Base-by-base conservation (phyloP, 208 protist genomes). In the Polymyxa betae region DNA sequence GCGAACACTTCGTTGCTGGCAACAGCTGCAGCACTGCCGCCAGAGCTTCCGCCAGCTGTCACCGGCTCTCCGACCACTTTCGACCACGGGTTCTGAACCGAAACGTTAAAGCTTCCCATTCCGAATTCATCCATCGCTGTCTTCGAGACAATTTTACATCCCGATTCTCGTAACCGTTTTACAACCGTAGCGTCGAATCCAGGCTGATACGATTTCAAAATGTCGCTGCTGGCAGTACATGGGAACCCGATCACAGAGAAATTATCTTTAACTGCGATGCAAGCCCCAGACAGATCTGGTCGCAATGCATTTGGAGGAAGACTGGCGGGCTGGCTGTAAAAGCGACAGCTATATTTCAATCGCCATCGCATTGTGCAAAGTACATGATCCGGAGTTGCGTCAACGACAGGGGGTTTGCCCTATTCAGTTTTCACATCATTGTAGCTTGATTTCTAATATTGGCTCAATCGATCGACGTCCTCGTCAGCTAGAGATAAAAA, bases 71-170 rank as follows among this genome's bases (percentile, higher is more conserved):
- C n/a, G n/a, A n/a, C n/a, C 1, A 32, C 44, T 38, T 16, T n/a
- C 38, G 5, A 82, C 0, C 90, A 82, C 41, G 49, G 68, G 82
- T 64, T 89, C 77, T 16, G 16, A 10, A 64, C 46, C 45, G 12
- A 45, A 40, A 52, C 29, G 40, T 44, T 0, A 5, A 77, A 24
- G 12, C 0, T 89, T 29, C 91, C 91, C 91, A 92, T 92, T 0
- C 72, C 91, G 43, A 92, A 92, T 41, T 92, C 91, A 45, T 92
- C 91, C 88, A 92, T 52, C 46, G 43, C 77, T 35, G 88, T 88
- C 87, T 90, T 91, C 1, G 29, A 64, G 1, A 78, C 0, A 0
- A 92, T 0, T n/a, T 64, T 29, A 29, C 38, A 49, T 35, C 91
- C 91, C 0, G 49, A 54, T 0, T 0, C 20, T 60, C 49, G 0